Conservation (phyloP, 495 filamentous ascomycete genomes). For the Coniosporium apollinis region DNA sequence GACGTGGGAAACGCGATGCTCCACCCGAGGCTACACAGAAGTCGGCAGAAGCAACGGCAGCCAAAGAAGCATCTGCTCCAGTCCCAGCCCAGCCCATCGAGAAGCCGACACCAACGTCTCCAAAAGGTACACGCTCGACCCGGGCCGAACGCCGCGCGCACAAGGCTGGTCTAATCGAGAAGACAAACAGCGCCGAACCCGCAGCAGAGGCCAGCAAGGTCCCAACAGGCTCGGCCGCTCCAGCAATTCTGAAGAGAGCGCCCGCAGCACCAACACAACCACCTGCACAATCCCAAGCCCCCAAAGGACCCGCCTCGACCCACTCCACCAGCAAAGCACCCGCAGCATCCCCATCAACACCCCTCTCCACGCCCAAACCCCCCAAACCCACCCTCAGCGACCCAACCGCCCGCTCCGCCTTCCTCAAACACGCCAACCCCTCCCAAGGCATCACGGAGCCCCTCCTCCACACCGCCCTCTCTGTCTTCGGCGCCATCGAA, state of each 20-base stretch:
- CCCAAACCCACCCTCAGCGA: constrained; percentile 37
- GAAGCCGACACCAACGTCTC: constrained; percentile 4
- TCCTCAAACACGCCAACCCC: constrained; percentile 82
- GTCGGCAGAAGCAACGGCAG: constrained; percentile 2
- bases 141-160: constrained; percentile 14
- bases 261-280: background rate
- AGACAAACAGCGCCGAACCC: constrained; percentile 8
- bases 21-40: constrained; percentile 5
- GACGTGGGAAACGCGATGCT: background rate
- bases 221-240: no score
- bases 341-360: constrained; percentile 7
- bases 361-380: constrained; percentile 6
- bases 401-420: constrained; percentile 37
- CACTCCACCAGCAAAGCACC: constrained; percentile 16
- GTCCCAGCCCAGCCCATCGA: no score
- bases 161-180: constrained; percentile 12
- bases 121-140: constrained; percentile 11
- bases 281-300: constrained; percentile 13
- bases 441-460: constrained; percentile 81
- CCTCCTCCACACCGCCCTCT: constrained; percentile 53
- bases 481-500: constrained; percentile 48
- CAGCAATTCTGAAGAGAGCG: constrained; percentile 7
- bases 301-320: constrained; percentile 23
- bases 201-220: background rate
- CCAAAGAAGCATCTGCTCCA: no score